These are phyloP conservation scores for Apiotrichum akiyoshidainum DNA, from an alignment of 1,284 basidiomycete genomes.

Conservation along the genomic window DNA sequence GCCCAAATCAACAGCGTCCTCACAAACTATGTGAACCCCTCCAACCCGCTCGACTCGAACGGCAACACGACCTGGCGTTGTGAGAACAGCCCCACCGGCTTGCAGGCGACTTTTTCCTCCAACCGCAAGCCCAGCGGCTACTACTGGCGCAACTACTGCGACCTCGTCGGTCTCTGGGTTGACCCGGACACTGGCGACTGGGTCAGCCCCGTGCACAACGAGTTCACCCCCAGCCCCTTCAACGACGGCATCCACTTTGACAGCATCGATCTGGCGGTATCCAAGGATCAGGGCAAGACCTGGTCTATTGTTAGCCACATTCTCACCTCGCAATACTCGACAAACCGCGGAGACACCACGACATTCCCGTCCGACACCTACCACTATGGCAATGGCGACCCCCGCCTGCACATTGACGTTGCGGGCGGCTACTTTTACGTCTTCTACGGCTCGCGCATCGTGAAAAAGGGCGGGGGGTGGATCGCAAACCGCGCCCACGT, in stretches of 20 bases:
- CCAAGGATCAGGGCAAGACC: conserved; percentile 11
- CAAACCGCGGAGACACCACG: conserved; percentile 6
- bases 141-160: conserved; percentile 14
- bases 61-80: conserved; percentile 18
- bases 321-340: conserved; percentile 12
- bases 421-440: conserved; percentile 17
- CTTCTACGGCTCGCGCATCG: conserved; percentile 11
- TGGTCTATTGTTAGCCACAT: conserved; percentile 15
- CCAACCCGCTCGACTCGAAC: conserved; percentile 15
- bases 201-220: conserved; percentile 19
- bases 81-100: conserved; percentile 12
- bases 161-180: conserved; percentile 15
- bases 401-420: conserved; percentile 10
- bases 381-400: conserved; percentile 18
- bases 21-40: conserved; percentile 6
- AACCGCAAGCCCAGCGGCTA: no score
- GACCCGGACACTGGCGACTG: conserved; percentile 21
- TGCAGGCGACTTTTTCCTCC: neutral
- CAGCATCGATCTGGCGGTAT: conserved; percentile 16
- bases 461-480: conserved; percentile 13
- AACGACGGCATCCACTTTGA: conserved; percentile 19
- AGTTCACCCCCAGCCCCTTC: conserved; percentile 16
- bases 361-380: conserved; percentile 13
- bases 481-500: conserved; percentile 11
- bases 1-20: neutral